Evolutionary conservation across 2,329 filamentous ascomycete genomes (phyloP).

Genomic region (Ascochyta fabae): DNA sequence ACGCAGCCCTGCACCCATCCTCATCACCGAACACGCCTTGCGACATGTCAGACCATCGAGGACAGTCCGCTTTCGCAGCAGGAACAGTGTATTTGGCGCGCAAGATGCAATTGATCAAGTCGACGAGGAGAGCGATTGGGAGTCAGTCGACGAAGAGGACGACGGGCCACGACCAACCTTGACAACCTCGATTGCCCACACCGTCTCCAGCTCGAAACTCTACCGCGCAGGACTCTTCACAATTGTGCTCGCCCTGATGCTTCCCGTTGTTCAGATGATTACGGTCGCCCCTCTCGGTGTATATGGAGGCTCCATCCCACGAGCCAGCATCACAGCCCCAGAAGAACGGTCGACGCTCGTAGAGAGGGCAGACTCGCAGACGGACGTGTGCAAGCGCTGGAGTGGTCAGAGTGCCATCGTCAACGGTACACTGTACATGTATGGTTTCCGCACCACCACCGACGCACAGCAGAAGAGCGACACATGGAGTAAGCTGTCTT

Average conservation of each 20-base stretch:
- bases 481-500: constrained; percentile 69
- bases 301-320: constrained; percentile 34
- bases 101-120: constrained; percentile 20
- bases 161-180: constrained; percentile 10
- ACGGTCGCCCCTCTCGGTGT: constrained; percentile 36
- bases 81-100: constrained; percentile 35
- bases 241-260: constrained; percentile 40
- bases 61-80: constrained; percentile 43
- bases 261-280: constrained; percentile 42
- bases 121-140: constrained; percentile 38
- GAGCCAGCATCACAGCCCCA: constrained; percentile 24
- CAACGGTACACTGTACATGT: constrained; percentile 78
- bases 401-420: constrained; percentile 63
- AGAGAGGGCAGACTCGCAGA: constrained; percentile 40
- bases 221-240: constrained; percentile 40
- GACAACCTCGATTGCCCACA: constrained; percentile 2
- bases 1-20: constrained; percentile 38
- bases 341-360: constrained; percentile 24
- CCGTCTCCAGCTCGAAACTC: constrained; percentile 28
- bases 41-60: constrained; percentile 35
- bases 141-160: constrained; percentile 34
- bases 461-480: constrained; percentile 64
- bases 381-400: constrained; percentile 48
- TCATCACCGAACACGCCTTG: constrained; percentile 24
- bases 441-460: constrained; percentile 71